These are phyloP conservation scores for Carex cristatella DNA, from an alignment of 176 grass and related monocot genomes.

Conservation along the genomic window DNA sequence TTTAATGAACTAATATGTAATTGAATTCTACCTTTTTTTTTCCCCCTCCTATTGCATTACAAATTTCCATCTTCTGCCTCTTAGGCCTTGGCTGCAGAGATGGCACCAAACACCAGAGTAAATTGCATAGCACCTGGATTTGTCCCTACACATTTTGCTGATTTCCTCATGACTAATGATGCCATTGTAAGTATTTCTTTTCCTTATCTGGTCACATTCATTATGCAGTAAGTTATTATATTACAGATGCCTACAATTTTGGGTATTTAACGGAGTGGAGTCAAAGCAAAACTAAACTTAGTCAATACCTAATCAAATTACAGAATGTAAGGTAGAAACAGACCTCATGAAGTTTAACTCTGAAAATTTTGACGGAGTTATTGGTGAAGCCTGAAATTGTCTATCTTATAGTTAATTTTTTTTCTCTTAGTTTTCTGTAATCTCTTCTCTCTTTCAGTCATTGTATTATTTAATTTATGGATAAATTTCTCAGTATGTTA, in stretches of 20 bases:
- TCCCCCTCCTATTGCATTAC: not conserved
- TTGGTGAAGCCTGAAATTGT: not conserved
- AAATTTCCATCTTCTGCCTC: conserved; percentile 12
- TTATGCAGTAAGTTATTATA: not conserved
- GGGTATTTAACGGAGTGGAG: too few relatives aligned
- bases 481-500: not conserved
- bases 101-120: conserved; percentile 83
- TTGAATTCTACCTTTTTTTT: not conserved
- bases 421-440: not conserved
- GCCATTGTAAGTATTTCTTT: conserved; percentile 55
- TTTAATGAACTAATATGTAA: not conserved
- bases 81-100: conserved; percentile 80
- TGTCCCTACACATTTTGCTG: conserved; percentile 88
- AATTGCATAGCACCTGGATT: conserved; percentile 99
- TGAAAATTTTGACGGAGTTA: not conserved
- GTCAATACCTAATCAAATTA: not conserved
- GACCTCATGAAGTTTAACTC: not conserved
- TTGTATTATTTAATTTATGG: not conserved
- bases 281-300: too few relatives aligned
- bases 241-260: not conserved
- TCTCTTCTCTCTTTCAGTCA: not conserved
- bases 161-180: conserved; percentile 67
- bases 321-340: not conserved
- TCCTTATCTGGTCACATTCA: not conserved
- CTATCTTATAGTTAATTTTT: not conserved